Percentiles rank a stretch among this genome's conserved stretches.
Conservation (phyloP, 2,329 filamentous ascomycete species). For the Cladosporium sp. region DNA sequence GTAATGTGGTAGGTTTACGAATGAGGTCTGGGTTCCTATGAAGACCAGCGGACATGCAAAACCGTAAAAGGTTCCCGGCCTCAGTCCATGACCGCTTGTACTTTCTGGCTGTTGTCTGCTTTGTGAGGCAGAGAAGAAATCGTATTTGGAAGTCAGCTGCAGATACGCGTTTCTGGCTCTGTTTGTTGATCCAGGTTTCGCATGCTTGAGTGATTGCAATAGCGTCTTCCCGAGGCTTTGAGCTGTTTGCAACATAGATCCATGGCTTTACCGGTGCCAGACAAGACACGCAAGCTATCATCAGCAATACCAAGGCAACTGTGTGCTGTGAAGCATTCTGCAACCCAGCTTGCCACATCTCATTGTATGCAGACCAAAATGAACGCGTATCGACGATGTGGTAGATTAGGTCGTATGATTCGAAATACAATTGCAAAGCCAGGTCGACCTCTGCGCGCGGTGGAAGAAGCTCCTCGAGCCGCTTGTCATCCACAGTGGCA, state of each 20-base stretch:
- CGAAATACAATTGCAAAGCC: constrained; percentile 45
- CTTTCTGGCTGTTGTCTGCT: constrained; percentile 47
- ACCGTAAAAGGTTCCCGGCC: constrained; percentile 46
- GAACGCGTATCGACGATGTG: constrained; percentile 51
- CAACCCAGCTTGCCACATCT: constrained; percentile 39
- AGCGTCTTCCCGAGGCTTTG: constrained; percentile 36
- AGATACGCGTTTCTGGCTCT: constrained; percentile 51
- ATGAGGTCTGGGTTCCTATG: constrained; percentile 45
- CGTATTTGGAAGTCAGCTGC: constrained; percentile 48
- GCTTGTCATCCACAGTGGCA: constrained; percentile 24
- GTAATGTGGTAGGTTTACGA: constrained; percentile 34
- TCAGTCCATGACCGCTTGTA: constrained; percentile 51
- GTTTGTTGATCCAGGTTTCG: constrained; percentile 39
- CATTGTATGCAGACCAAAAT: constrained; percentile 48
- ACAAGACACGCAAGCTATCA: constrained; percentile 37
- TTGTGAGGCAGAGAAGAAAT: constrained; percentile 48
- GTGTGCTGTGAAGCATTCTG: constrained; percentile 31
- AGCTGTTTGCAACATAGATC: constrained; percentile 41
- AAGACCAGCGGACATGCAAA: constrained; percentile 50
- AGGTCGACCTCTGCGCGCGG: constrained; percentile 35
- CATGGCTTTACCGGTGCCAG: constrained; percentile 25
- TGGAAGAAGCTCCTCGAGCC: constrained; percentile 36
- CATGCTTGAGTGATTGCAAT: constrained; percentile 35
- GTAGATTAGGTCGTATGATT: constrained; percentile 47
- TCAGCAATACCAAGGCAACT: constrained; percentile 37